A percentile compares a stretch with the other conserved stretches of the same genome.
Conservation (phyloP, 1,284 basidiomycete species). For the Pseudozyma hubeiensis region DNA sequence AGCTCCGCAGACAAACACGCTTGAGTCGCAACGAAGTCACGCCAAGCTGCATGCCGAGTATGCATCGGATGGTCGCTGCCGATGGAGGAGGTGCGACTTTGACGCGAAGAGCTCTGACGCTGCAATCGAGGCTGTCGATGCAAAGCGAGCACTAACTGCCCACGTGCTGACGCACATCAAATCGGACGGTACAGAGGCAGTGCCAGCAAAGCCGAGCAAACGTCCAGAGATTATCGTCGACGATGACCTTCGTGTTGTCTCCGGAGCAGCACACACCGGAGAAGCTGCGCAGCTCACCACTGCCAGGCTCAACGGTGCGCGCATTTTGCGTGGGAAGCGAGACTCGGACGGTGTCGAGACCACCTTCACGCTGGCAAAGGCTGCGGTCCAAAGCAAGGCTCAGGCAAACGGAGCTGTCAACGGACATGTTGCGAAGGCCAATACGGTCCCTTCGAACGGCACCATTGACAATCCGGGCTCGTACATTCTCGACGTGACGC, state of each 20-base stretch:
- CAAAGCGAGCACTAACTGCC: slow-evolving; percentile 19
- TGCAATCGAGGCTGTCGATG: slow-evolving; percentile 4
- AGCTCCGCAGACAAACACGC: slow-evolving; percentile 34
- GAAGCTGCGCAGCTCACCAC: slow-evolving; percentile 24
- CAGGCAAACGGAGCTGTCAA: slow-evolving; percentile 11
- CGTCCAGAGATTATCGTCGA: slow-evolving; percentile 24
- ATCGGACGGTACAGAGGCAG: slow-evolving; percentile 1
- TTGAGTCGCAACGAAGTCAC: slow-evolving; percentile 47
- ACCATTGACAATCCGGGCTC: slow-evolving; percentile 61
- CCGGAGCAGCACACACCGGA: slow-evolving; percentile 29
- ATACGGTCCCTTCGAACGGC: slow-evolving; percentile 32
- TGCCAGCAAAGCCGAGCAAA: neutral
- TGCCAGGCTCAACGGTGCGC: slow-evolving; percentile 20
- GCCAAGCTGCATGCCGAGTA: slow-evolving; percentile 46
- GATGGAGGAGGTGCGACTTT: slow-evolving; percentile 56
- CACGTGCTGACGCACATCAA: slow-evolving; percentile 56
- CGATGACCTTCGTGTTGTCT: slow-evolving; percentile 30
- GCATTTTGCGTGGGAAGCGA: slow-evolving; percentile 27
- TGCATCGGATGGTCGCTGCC: slow-evolving; percentile 49
- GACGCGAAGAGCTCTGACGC: slow-evolving; percentile 19
- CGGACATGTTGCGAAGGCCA: slow-evolving; percentile 15
- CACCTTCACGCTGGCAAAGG: slow-evolving; percentile 21
- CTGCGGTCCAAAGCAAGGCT: neutral
- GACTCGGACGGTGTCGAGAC: slow-evolving; percentile 30
- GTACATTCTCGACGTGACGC: slow-evolving; percentile 59